Evolutionary conservation across 768 basidiomycete species (phyloP), one percentile per base, ranked within the genome.

Genomic region (button mushroom (Agaricus bisporus)): DNA sequence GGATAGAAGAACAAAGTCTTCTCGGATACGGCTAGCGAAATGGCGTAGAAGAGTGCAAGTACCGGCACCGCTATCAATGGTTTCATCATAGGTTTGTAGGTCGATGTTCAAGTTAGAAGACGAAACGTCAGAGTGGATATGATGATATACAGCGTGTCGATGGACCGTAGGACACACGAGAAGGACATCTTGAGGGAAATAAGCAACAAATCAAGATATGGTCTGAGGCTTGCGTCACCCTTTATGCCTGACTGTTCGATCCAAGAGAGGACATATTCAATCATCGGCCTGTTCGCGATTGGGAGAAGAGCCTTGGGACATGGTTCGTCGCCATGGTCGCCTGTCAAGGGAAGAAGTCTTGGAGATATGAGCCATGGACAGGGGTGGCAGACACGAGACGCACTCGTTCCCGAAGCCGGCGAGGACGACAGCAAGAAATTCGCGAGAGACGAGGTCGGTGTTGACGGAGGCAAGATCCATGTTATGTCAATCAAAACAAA

Each of bases 351-450:
- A 41, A 78, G 66, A 15, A 93, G 76, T 54, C 90, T 93, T 62
- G 45, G 53, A 45, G 55, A 43, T 55, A 59, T 63, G 56, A 62
- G 54, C 60, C 50, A 51, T 49, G 44, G 54, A 48, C 32, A 56
- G 11, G 41, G 49, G 28, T 17, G 11, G 12, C 22, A 22, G 29
- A 51, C 52, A 47, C 48, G 28, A 25, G 44, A 64, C 84, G 67
- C 69, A 90, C 94, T 87, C 86, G 62, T 88, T 85, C n/a, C 95
- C 95, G 71, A 92, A 92, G 32, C 95, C 95, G 26, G 91, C 88
- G 11, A 97, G 76, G 25, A 97, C 73, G 17, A 98, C 83, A 0
- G 90, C 95, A 48, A 89, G 80, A 65, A 97, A 97, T 66, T 97
- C 95, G 28, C 78, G 79, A 32, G 78, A 76, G 20, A 80, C 73